Evolutionary conservation across 169 alveolate species (phyloP).

Genomic region (Nephromyces sp.): DNA sequence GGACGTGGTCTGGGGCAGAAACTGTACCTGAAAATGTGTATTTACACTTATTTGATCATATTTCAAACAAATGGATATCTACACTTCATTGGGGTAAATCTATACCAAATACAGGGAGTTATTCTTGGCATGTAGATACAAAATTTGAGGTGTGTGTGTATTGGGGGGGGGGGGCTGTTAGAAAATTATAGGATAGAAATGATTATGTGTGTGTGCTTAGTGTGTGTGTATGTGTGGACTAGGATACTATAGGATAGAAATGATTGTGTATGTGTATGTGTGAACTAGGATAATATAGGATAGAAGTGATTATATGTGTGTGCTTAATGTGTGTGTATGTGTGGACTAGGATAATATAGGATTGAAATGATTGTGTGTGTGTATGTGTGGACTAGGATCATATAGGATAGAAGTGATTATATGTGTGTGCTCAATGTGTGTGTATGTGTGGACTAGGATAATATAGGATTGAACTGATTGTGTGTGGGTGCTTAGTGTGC

Average conservation of each 20-base stretch:
- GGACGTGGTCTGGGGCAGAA: constrained; percentile 42
- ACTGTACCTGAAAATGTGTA: constrained; percentile 32
- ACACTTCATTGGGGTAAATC: constrained; percentile 44
- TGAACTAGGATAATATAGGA: not conserved
- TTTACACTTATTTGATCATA: constrained; percentile 35
- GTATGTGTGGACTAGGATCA: too few species aligned
- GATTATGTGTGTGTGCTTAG: not conserved
- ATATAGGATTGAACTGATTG: too few species aligned
- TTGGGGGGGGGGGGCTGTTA: not conserved
- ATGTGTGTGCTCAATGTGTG: too few species aligned
- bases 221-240: not conserved
- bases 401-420: too few species aligned
- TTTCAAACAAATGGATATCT: constrained; percentile 13
- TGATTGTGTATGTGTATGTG: not conserved
- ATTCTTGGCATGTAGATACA: constrained; percentile 50
- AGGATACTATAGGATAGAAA: not conserved
- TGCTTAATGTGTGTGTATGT: not conserved
- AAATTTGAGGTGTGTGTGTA: constrained; percentile 7
- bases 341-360: not conserved
- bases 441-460: too few species aligned
- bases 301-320: not conserved
- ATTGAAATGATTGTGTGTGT: not conserved
- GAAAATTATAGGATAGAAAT: not conserved
- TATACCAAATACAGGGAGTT: constrained; percentile 48
- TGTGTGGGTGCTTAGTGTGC: too few species aligned